Evolutionary conservation across 2,329 filamentous ascomycete genomes (phyloP).

Genomic region (Trichoderma simmonsii): DNA sequence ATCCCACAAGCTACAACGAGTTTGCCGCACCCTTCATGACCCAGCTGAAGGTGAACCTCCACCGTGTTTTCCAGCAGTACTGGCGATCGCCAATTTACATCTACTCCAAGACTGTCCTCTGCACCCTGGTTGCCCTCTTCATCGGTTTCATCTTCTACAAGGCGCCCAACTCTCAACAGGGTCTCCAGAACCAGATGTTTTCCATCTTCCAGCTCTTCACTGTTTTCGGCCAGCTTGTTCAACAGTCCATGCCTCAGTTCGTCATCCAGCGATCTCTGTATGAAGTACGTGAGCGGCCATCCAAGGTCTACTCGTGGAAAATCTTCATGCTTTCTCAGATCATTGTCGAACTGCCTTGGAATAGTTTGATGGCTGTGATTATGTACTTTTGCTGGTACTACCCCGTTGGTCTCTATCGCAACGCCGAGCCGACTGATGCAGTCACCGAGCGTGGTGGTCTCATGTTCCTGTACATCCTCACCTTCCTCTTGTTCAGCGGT

Average conservation of each 20-base stretch:
- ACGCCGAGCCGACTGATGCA: conserved; percentile 60
- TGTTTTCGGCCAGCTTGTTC: conserved; percentile 74
- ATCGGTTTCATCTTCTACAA: conserved; percentile 80
- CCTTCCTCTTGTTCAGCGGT: conserved; percentile 75
- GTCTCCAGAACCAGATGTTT: conserved; percentile 84
- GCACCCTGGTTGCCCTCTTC: conserved; percentile 64
- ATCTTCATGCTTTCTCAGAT: conserved; percentile 83
- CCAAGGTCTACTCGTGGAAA: conserved; percentile 81
- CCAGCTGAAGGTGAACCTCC: conserved; percentile 65
- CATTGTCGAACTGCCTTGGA: conserved; percentile 82
- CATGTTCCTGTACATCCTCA: conserved; percentile 73
- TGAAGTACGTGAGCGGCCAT: conserved; percentile 79
- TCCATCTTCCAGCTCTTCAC: conserved; percentile 80
- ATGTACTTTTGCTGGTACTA: conserved; percentile 86
- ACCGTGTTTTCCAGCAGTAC: conserved; percentile 84
- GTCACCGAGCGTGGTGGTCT: conserved; percentile 68
- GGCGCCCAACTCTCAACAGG: conserved; percentile 68
- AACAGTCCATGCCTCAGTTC: conserved; percentile 84
- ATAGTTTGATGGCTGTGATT: conserved; percentile 70
- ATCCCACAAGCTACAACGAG: conserved; percentile 58
- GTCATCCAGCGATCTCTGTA: conserved; percentile 78
- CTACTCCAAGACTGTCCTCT: conserved; percentile 74
- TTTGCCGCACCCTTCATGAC: conserved; percentile 72
- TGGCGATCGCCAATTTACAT: conserved; percentile 89
- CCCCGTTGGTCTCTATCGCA: conserved; percentile 71